phyloP scores from a whole-genome alignment of 495 filamentous ascomycete species.

The Chaetomium tenue region DNA sequence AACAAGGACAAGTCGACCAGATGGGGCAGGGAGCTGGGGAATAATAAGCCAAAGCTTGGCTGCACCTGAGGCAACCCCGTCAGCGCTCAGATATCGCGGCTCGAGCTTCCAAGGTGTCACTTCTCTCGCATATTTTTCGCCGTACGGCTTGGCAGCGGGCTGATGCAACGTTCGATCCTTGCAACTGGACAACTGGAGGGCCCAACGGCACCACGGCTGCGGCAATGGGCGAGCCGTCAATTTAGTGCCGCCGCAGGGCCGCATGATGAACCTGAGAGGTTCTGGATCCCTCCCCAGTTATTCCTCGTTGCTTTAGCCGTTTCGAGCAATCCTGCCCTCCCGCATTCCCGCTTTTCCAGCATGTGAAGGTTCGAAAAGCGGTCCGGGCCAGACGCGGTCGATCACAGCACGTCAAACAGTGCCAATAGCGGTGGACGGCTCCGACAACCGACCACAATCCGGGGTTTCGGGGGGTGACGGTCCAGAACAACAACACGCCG shows the following conservation, averaged over 20 bases:
- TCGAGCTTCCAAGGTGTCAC: conserved; percentile 17
- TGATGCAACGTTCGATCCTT: conserved; percentile 18
- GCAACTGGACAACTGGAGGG: neutral
- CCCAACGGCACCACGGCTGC: conserved; percentile 14
- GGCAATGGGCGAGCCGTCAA: conserved; percentile 13
- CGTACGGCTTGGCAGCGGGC: conserved; percentile 29
- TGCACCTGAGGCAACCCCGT: conserved; percentile 12
- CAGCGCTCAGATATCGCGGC: conserved; percentile 8
- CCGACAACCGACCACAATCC: neutral
- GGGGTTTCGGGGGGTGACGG: no score
- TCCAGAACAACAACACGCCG: neutral
- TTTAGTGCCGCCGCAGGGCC: conserved; percentile 2
- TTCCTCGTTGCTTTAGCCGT: neutral
- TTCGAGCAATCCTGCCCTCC: neutral
- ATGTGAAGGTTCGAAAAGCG: neutral
- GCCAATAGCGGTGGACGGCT: neutral
- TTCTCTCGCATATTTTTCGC: conserved; percentile 29
- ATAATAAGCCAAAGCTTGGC: conserved; percentile 31
- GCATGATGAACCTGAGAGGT: neutral
- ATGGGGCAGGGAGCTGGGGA: conserved; percentile 13
- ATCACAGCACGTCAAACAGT: conserved; percentile 6
- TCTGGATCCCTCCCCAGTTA: neutral
- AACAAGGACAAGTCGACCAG: conserved; percentile 11
- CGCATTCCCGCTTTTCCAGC: neutral
- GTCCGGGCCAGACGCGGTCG: conserved; percentile 4